Evolutionary conservation across 208 protist species (phyloP).

Genomic region (Wallacemonas sp.): DNA sequence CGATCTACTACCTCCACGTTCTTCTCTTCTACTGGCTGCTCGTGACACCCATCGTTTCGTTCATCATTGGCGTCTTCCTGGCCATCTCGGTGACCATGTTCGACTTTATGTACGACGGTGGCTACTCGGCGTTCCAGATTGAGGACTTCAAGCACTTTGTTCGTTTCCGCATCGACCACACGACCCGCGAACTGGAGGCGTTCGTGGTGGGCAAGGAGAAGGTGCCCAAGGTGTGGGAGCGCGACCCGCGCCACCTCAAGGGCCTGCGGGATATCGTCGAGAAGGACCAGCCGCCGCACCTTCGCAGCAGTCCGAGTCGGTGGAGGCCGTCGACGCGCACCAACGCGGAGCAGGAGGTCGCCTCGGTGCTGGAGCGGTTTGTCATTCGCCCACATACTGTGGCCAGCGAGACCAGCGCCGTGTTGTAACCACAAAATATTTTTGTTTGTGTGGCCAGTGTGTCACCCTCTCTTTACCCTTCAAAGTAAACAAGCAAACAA

Average conservation of each 20-base stretch:
- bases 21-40: conserved; percentile 83
- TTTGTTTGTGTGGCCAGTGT: too few species aligned
- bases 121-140: conserved; percentile 86
- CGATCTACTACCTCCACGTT: conserved; percentile 70
- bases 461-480: neutral
- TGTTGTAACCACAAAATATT: neutral
- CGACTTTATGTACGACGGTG: conserved; percentile 77
- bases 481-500: too few species aligned
- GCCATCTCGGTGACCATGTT: conserved; percentile 70
- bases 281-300: conserved; percentile 62
- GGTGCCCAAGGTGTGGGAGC: conserved; percentile 70
- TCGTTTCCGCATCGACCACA: conserved; percentile 61
- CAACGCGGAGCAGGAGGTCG: conserved; percentile 14
- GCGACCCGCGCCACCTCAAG: conserved; percentile 43
- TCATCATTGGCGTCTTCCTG: conserved; percentile 77
- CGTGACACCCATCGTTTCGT: conserved; percentile 74
- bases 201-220: conserved; percentile 66
- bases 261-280: conserved; percentile 28
- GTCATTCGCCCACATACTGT: conserved; percentile 40
- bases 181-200: conserved; percentile 57
- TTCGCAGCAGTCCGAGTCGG: conserved; percentile 59
- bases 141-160: conserved; percentile 88
- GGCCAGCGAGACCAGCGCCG: conserved; percentile 21
- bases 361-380: conserved; percentile 63
- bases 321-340: conserved; percentile 44